These are phyloP conservation scores for Fraxinus latifolia DNA, from an alignment of 305 asterid genomes.

Conservation along the genomic window DNA sequence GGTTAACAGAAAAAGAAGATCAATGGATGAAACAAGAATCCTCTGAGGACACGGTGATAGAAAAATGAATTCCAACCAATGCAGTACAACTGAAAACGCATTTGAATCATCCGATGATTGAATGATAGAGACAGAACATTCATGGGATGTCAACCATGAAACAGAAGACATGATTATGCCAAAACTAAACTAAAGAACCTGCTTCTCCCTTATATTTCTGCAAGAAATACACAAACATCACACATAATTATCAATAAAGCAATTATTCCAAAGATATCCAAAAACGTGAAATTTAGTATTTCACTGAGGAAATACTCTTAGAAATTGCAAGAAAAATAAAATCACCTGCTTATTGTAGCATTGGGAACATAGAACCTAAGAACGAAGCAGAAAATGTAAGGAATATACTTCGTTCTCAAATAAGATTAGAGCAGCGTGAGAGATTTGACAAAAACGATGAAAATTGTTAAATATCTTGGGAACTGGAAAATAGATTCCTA, in stretches of 20 bases:
- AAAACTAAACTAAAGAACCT: neutral
- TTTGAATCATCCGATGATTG: slow-evolving; percentile 26
- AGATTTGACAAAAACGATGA: neutral
- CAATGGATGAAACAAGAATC: slow-evolving; percentile 40
- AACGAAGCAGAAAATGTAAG: neutral
- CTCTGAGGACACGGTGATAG: slow-evolving; percentile 61
- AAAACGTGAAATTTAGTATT: neutral
- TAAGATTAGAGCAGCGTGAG: neutral
- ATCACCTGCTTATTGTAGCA: neutral
- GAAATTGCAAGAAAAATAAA: neutral
- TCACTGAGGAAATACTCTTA: neutral
- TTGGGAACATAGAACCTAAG: neutral
- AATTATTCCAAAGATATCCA: neutral
- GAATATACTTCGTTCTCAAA: neutral
- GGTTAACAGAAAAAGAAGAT: slow-evolving; percentile 40
- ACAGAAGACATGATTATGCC: slow-evolving; percentile 18
- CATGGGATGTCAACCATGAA: slow-evolving; percentile 47
- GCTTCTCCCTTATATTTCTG: slow-evolving; percentile 22
- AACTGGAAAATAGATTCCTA: neutral
- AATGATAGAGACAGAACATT: slow-evolving; percentile 43
- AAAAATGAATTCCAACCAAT: slow-evolving; percentile 45
- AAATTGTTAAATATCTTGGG: neutral
- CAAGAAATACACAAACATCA: neutral
- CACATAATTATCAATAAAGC: neutral
- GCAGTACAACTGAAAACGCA: slow-evolving; percentile 11